Base-by-base conservation (phyloP, 192 early-diverging fungal genomes). In the Coemansia sp. region DNA sequence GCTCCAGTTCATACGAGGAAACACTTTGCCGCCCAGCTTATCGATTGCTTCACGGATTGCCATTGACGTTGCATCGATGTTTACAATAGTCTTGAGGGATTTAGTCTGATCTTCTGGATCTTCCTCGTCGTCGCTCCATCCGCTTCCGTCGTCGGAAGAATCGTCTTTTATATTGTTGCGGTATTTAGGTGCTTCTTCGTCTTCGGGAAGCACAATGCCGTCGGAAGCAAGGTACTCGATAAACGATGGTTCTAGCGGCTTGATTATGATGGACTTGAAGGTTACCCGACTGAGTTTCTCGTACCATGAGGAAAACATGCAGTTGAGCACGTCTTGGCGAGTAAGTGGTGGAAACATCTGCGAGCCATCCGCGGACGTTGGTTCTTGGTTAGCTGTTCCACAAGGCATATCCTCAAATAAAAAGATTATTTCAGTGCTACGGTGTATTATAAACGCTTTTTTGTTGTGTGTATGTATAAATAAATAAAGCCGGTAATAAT, bases 1-100 rank as follows among this genome's bases (percentile, higher is more conserved):
- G 62, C 89, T 92, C 97, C 97, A 99, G 71, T 92, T 94, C 57
- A 98, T 87, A 48, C 97, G 96, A 17, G 96, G 95, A 68, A 99
- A 95, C 29, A 93, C 91, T 11, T 80, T 85, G 7, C 92, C 93
- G 25, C 89, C 93, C 34, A 93, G 85, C 29, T 85, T 78, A 1
- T 82, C 84, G 36, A 99, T 92, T 4, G 84, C 83, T 17, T 74
- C 64, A 33, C 81, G 80, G 40, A 98, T 92, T 29, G 79, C 68
- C 0, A 33, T 61, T 29, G 34, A 71, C 4, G 66, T 75, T 20
- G 61, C 25, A 1, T 50, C 60, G 2, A 83, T 48, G 48, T 77
- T 62, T 17, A 34, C 69, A 25, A 18, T 28, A 3, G 48, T 45
- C 18, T 8, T 28, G 33, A 0, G 61, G 11, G 10, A 0, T 56